Evolutionary conservation across 192 early-diverging fungal genomes (phyloP).

Genomic region (Rhizophagus prolifer): DNA sequence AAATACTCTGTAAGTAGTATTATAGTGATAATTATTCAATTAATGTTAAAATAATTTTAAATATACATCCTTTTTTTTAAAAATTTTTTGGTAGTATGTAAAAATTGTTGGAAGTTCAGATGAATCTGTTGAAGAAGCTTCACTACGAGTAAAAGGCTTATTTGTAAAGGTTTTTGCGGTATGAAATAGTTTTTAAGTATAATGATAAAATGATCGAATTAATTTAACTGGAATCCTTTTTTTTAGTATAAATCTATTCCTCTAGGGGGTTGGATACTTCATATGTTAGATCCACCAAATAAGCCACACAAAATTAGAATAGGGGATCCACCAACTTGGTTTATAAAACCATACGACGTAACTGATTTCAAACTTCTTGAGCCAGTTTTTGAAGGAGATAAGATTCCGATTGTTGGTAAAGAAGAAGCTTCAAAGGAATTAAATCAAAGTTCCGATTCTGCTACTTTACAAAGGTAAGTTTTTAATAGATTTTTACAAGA

Average conservation of each 20-base stretch:
- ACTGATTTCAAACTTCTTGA: neutral
- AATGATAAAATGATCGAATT: neutral
- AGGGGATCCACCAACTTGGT: neutral
- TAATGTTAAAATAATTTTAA: neutral
- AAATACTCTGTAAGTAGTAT: conserved; percentile 7
- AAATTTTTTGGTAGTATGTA: conserved; percentile 12
- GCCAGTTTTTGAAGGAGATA: conserved; percentile 8
- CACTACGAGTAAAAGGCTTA: conserved; percentile 35
- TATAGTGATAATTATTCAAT: neutral
- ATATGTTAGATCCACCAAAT: conserved; percentile 14
- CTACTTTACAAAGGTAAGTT: neutral
- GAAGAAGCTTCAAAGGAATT: neutral
- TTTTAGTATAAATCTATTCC: conserved; percentile 8
- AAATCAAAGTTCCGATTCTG: neutral
- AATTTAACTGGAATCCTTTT: neutral
- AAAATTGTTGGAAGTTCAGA: conserved; percentile 21
- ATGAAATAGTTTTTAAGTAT: neutral
- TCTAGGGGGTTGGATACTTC: conserved; percentile 9
- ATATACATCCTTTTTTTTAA: neutral
- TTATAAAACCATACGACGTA: neutral
- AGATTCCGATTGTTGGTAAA: too few species aligned
- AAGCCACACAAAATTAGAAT: neutral
- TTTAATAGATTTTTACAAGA: neutral
- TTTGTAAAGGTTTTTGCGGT: conserved; percentile 34
- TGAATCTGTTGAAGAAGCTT: conserved; percentile 27